A percentile compares a stretch with the other conserved stretches of the same genome.
These are phyloP conservation scores for Laburnicola sp. DNA, from an alignment of 2,329 filamentous ascomycete genomes.

Conservation along the genomic window DNA sequence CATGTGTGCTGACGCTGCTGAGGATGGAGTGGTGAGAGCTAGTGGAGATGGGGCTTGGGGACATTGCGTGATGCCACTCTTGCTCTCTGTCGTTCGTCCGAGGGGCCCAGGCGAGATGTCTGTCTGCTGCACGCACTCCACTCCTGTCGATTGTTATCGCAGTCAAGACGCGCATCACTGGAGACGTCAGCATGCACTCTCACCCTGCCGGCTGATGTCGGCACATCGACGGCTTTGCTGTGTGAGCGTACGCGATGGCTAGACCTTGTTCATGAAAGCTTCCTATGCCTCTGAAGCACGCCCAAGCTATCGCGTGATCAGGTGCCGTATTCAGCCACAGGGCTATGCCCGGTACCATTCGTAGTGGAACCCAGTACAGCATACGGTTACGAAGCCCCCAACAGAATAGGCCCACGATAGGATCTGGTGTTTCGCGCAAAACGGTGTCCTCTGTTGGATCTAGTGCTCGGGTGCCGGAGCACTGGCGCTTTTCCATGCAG, in stretches of 20 bases:
- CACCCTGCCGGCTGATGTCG: neutral
- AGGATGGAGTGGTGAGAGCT: too few relatives aligned
- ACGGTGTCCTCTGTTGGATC: constrained; percentile 4
- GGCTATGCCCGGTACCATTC: neutral
- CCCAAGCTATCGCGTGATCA: neutral
- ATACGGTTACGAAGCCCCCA: constrained; percentile 5
- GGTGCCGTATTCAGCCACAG: neutral
- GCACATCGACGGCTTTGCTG: neutral
- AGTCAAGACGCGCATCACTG: too few relatives aligned
- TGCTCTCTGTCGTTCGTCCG: too few relatives aligned
- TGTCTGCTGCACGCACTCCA: too few relatives aligned
- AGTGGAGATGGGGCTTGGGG: too few relatives aligned
- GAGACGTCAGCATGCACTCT: too few relatives aligned
- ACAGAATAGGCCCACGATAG: constrained; percentile 1
- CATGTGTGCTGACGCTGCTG: too few relatives aligned
- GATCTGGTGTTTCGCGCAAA: constrained; percentile 3
- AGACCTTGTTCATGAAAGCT: neutral
- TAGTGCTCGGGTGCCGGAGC: neutral
- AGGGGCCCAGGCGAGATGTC: too few relatives aligned
- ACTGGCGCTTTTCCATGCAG: neutral
- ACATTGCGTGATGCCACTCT: too few relatives aligned
- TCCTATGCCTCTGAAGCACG: too few relatives aligned
- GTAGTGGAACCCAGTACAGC: neutral
- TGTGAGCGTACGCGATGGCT: too few relatives aligned
- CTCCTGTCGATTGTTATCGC: too few relatives aligned